Evolutionary conservation across 805 yeast genomes (phyloP), one percentile per base, ranked within the genome.

Genomic region (Maudiozyma saulgeensis): DNA sequence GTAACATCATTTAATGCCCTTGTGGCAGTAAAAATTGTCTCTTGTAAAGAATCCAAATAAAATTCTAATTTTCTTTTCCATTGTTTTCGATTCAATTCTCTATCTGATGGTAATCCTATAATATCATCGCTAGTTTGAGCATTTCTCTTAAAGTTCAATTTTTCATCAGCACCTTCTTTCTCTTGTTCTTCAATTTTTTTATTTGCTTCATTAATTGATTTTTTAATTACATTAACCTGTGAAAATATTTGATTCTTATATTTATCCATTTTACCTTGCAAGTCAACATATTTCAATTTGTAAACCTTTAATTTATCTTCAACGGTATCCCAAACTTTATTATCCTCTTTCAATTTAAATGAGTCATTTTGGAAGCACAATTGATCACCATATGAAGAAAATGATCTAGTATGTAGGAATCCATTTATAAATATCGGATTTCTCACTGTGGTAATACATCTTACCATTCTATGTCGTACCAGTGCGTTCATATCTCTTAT

Each of bases 1-100:
- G 99, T 91, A 11, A 89, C 82, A 57, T 89, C 96, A 60, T 93
- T 93, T 34, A 91, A 72, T 1, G 90, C 78, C 51, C 79, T 74
- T 0, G 87, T 76, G 0, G 86, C 83, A 0, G 80, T 74, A 47
- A 77, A 72, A 6, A 81, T 70, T 0, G 85, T 75, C 16, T 74
- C 79, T 51, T 76, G 83, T 41, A 81, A 60, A 2, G 82, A 78
- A 51, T 74, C 78, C 21, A 81, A 68, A 57, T 76, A 77, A n/a
- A 67, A 55, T 40, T 70, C 78, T 21, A 81, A 56, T 52, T 68
- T 71, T 49, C 76, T 72, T 41, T 73, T 63, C 74, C 74, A 71
- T 50, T 55, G 46, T 61, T 66, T 46, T 45, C 78, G 64, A 23
- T 63, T 57, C 18, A 66, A 56, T 50, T 75, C 79, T 47, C 71